Evolutionary conservation across 2,329 filamentous ascomycete species (phyloP), one percentile per base, ranked within the genome.

Genomic region (Colletotrichum sp.): DNA sequence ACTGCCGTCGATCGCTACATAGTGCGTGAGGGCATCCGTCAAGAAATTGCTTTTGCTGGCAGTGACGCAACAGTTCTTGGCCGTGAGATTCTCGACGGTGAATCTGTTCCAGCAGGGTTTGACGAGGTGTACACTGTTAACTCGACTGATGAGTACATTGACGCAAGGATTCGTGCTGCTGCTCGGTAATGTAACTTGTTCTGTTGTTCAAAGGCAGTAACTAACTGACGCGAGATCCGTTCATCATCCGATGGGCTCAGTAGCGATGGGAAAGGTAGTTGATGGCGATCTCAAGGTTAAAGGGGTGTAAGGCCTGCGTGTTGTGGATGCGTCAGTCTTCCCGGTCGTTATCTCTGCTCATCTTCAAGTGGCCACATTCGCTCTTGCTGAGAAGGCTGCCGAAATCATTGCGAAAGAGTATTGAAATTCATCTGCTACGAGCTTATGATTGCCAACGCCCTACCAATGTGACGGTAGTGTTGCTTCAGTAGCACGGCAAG

Each of bases 331-430:
- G 13, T 85, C 82, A 11, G 80, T 86, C 11, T 81, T 86, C 27
- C 84, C 84, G 3, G 76, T 81, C 34, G 77, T 81, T 3, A 81
- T 84, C 8, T 72, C 90, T 8, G 87, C 86, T 4, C 91, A 89
- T 78, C 86, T 88, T 34, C 85, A 87, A 6, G 80, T 89, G 2
- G 86, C 90, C 1, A 87, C 87, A 1, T 91, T 90, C 78, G 90
- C 91, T 80, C 83, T 91, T 30, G 87, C 86, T 11, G 90, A 92
- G 82, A 92, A 92, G 83, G 90, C 91, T 4, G 89, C 90, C 4
- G 90, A 91, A 80, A 88, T 88, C 25, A 91, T 92, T 19, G 63
- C 63, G 6, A 66, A 52, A n/a, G 39, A 66, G 9, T 48, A 48
- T 48, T 48, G 2, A n/a, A 48, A 44, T 44, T 44, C 39, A 11